Evolutionary conservation across 148 eudicot species (phyloP).

Genomic region (Rhododendron mucronatum): DNA sequence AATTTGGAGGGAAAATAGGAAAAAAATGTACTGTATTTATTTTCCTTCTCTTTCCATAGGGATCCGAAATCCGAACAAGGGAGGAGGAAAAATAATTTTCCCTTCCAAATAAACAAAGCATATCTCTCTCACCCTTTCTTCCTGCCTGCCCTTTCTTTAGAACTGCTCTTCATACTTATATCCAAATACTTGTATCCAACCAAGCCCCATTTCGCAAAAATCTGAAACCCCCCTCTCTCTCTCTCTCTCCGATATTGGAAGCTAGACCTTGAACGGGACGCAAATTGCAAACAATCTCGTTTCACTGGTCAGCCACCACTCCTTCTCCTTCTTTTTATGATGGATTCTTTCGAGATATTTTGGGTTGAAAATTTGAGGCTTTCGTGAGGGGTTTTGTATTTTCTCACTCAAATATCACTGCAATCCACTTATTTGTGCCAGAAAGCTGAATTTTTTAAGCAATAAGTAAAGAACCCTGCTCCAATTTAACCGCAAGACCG

Average conservation of each 20-base stretch:
- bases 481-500: neutral
- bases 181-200: too few species aligned
- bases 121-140: too few species aligned
- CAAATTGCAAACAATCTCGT: neutral
- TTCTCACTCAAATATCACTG: neutral
- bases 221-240: neutral
- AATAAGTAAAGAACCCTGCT: neutral
- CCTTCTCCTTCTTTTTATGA: neutral
- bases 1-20: too few species aligned
- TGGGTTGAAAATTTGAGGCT: neutral
- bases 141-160: too few species aligned
- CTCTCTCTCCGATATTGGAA: neutral
- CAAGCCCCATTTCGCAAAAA: neutral
- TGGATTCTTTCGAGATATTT: neutral
- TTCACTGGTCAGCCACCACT: neutral
- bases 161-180: too few species aligned
- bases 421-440: neutral
- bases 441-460: neutral
- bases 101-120: too few species aligned
- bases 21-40: too few species aligned
- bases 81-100: too few species aligned
- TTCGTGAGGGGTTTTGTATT: neutral
- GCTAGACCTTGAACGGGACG: neutral
- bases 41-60: too few species aligned
- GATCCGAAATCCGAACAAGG: too few species aligned